Percentiles rank a stretch among this genome's conserved stretches.
These are phyloP conservation scores for Grosmannia huntii DNA, from an alignment of 2,329 filamentous ascomycete species.

Conservation along the genomic window DNA sequence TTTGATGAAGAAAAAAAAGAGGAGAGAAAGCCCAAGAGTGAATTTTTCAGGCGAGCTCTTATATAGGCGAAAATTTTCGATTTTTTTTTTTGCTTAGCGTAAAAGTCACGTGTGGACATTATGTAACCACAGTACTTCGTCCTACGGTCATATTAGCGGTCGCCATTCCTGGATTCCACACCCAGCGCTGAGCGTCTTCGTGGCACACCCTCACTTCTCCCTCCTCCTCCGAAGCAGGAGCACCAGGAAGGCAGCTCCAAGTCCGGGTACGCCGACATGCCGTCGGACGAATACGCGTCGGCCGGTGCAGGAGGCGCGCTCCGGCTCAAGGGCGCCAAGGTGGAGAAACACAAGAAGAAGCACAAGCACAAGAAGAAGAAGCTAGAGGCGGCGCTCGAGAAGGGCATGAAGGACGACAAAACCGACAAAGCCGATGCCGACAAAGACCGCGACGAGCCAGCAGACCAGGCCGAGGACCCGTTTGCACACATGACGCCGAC, in stretches of 20 bases:
- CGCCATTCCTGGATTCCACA: too few species aligned
- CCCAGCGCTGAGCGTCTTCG: too few species aligned
- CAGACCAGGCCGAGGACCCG: slow-evolving; percentile 14
- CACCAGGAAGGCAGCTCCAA: neutral
- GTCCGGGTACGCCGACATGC: slow-evolving; percentile 33
- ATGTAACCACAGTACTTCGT: too few species aligned
- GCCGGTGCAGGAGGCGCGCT: slow-evolving; percentile 58
- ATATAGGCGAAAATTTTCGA: neutral
- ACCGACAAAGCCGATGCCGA: slow-evolving; percentile 13
- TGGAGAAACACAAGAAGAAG: slow-evolving; percentile 53
- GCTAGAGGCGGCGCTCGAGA: slow-evolving; percentile 11
- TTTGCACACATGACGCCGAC: slow-evolving; percentile 63
- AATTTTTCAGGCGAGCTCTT: slow-evolving; percentile 1
- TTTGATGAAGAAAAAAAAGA: slow-evolving; percentile 42
- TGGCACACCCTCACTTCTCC: neutral
- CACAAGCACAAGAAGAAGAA: slow-evolving; percentile 29
- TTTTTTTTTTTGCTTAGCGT: neutral
- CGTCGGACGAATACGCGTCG: slow-evolving; percentile 60
- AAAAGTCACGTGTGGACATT: neutral
- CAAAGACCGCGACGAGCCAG: slow-evolving; percentile 14
- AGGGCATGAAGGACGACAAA: slow-evolving; percentile 7
- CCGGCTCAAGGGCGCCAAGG: slow-evolving; percentile 69
- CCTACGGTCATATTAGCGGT: too few species aligned
- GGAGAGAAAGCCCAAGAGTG: slow-evolving; percentile 11
- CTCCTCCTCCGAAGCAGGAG: neutral